These are phyloP conservation scores for Phyllosticta citriasiana DNA, from an alignment of 2,329 filamentous ascomycete genomes.

Conservation along the genomic window DNA sequence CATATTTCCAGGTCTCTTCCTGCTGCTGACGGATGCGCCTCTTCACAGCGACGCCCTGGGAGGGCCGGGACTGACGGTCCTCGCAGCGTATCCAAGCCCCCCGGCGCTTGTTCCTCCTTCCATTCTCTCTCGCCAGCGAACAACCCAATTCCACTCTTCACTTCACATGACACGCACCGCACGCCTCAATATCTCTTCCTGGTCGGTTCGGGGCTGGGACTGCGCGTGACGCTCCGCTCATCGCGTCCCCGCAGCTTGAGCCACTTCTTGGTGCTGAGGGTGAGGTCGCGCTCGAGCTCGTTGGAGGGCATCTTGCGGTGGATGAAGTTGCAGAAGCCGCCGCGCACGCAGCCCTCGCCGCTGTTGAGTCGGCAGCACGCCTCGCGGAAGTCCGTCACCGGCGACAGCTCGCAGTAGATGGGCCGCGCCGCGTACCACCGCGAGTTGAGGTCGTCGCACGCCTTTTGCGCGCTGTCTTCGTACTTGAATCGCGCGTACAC, in stretches of 20 bases:
- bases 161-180: no score
- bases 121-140: no score
- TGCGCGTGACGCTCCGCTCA: conserved; percentile 69
- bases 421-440: conserved; percentile 96
- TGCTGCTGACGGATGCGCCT: no score
- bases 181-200: conserved; percentile 53
- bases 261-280: conserved; percentile 93
- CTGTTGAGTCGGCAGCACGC: conserved; percentile 91
- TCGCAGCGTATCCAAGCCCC: no score
- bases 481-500: conserved; percentile 99
- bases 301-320: conserved; percentile 89
- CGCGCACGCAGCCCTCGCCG: conserved; percentile 89
- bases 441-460: conserved; percentile 86
- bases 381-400: conserved; percentile 96
- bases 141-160: no score
- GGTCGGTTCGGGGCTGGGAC: conserved; percentile 76
- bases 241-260: conserved; percentile 75
- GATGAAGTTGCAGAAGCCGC: conserved; percentile 99
- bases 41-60: no score
- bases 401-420: conserved; percentile 95
- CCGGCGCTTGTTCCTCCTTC: no score
- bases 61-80: no score
- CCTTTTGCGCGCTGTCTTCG: conserved; percentile 88
- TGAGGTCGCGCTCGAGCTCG: conserved; percentile 80
- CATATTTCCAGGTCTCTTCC: no score